Conservation (phyloP, 192 early-diverging fungal genomes). For the Backusella mclennaniae region DNA sequence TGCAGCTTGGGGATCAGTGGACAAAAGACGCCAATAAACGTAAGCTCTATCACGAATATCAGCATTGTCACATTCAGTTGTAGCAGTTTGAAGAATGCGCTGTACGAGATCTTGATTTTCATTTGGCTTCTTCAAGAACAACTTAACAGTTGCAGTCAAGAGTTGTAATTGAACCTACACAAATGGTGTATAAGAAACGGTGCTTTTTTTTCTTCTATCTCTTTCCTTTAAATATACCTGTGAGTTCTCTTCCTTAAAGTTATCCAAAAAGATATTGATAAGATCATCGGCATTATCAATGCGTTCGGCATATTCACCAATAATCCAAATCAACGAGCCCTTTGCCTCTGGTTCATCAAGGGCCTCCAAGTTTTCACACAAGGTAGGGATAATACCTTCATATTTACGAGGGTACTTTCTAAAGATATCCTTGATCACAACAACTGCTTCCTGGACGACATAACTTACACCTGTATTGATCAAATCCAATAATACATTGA, state of each 20-base stretch:
- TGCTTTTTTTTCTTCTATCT: neutral
- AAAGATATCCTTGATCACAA: slow-evolving; percentile 94
- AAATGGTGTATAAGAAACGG: neutral
- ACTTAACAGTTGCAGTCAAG: slow-evolving; percentile 87
- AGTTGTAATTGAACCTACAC: slow-evolving; percentile 86
- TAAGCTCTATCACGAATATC: slow-evolving; percentile 97
- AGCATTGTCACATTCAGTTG: slow-evolving; percentile 88
- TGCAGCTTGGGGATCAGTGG: slow-evolving; percentile 90
- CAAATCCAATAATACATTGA: slow-evolving; percentile 87
- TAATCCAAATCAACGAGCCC: slow-evolving; percentile 91
- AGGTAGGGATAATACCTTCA: slow-evolving; percentile 78
- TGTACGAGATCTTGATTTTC: slow-evolving; percentile 87
- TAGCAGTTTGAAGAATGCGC: slow-evolving; percentile 81
- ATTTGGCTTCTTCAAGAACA: slow-evolving; percentile 90
- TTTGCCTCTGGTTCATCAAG: slow-evolving; percentile 91
- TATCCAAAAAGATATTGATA: slow-evolving; percentile 76
- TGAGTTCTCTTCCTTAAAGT: slow-evolving; percentile 83
- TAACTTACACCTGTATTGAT: slow-evolving; percentile 88
- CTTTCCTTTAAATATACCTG: slow-evolving; percentile 40
- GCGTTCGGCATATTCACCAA: slow-evolving; percentile 94
- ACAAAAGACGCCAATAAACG: slow-evolving; percentile 96
- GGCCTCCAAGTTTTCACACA: slow-evolving; percentile 89
- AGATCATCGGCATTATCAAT: slow-evolving; percentile 83
- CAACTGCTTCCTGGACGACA: slow-evolving; percentile 89
- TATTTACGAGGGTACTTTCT: slow-evolving; percentile 90